Base-by-base conservation (phyloP, 2,329 filamentous ascomycete species). In the Cladosporium sp. region DNA sequence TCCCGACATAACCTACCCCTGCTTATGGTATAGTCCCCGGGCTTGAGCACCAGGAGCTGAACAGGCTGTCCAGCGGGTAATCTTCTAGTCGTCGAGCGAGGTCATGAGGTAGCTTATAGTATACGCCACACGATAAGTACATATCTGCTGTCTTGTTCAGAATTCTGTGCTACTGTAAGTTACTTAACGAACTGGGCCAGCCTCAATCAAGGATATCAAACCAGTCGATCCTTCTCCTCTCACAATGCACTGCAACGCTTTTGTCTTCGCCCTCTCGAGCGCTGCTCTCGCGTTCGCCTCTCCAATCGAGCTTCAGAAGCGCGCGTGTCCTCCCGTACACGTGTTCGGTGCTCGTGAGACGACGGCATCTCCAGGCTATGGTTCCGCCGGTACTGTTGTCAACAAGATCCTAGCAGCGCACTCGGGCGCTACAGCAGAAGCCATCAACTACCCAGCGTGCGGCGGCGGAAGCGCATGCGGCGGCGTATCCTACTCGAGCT, bases 381-480 rank as follows among this genome's bases (percentile, higher is more conserved):
- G 79, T 26, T 78, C 76, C 33, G 74, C 76, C 46, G 72, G 72
- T 35, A 75, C 75, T 8, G 76, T 80, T 26, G 78, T 80, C 65
- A 79, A 79, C 72, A 71, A 72, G 46, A 77, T 80, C 69, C 70
- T 77, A 58, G 66, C 73, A 14, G 77, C 79, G 3, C 78, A 76
- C 69, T 70, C 78, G 4, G 78, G 78, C 29, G 60, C 78, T 28
- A 77, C 76, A 40, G 71, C 78, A 1, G 78, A 79, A 58, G 78
- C 78, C 23, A 79, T 80, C 65, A 72, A 74, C 44, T 80, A 80
- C 69, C 79, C 88, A 40, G 88, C 88, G 1, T 89, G 86, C 50
- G 88, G 88, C 65, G 88, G 88, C 5, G 83, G 86, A 70, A 71
- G 80, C 1, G 80, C 79, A 0, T 89, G 87, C 70, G 86, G 86